A percentile compares a stretch with the other conserved stretches of the same genome.
phyloP scores from a whole-genome alignment of 2,329 filamentous ascomycete species.

The Aureobasidium mangrovei region DNA sequence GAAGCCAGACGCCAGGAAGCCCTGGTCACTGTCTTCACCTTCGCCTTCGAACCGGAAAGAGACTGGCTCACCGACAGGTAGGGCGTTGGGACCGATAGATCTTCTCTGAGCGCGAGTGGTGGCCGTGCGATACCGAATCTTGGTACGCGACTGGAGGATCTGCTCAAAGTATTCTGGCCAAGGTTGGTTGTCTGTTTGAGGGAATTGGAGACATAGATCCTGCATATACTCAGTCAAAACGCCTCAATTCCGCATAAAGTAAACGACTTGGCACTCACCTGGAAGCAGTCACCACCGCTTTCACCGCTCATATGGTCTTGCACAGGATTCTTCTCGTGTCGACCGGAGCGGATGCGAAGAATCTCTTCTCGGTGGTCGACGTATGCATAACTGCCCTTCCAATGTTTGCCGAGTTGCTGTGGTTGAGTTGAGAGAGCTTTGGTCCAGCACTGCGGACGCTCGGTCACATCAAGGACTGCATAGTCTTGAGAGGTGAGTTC shows the following conservation, averaged over 20 bases:
- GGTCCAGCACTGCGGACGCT: conserved; percentile 26
- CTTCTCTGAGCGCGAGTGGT: conserved; percentile 27
- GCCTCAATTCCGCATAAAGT: not conserved
- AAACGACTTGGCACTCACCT: conserved; percentile 19
- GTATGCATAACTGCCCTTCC: conserved; percentile 44
- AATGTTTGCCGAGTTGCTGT: conserved; percentile 33
- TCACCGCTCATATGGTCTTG: conserved; percentile 28
- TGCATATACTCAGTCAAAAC: conserved; percentile 13
- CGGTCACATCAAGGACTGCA: not conserved
- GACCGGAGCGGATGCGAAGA: conserved; percentile 19
- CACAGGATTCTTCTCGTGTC: conserved; percentile 15
- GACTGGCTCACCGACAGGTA: conserved; percentile 2
- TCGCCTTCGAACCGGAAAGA: conserved; percentile 31
- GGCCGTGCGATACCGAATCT: conserved; percentile 15
- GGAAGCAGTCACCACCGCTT: conserved; percentile 22
- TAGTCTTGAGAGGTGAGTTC: not conserved
- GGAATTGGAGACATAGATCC: conserved; percentile 29
- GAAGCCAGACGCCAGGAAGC: conserved; percentile 36
- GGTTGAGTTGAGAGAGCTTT: conserved; percentile 28
- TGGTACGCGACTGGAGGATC: conserved; percentile 29
- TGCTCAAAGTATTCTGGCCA: conserved; percentile 36
- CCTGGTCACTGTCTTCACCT: conserved; percentile 29
- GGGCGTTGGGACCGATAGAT: not conserved
- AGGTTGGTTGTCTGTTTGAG: conserved; percentile 17
- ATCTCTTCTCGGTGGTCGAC: conserved; percentile 26